A percentile compares a stretch with the other conserved stretches of the same genome.
phyloP scores from a whole-genome alignment of 2,329 filamentous ascomycete species.

The Colletotrichum brevisporum region DNA sequence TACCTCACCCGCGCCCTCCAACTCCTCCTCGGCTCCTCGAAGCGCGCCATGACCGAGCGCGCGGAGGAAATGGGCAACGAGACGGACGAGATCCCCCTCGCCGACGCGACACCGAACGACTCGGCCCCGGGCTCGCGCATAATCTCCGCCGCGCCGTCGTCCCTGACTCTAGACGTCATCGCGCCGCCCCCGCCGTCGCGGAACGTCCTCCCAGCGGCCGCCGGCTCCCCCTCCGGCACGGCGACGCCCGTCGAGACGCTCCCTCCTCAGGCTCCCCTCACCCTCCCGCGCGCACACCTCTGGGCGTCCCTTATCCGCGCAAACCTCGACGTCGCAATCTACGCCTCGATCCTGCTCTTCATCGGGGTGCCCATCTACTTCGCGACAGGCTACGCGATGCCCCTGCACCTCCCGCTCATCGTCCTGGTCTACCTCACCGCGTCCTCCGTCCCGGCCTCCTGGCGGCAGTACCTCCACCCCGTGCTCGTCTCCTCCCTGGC shows the following conservation, averaged over 20 bases:
- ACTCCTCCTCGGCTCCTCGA: slow-evolving; percentile 64
- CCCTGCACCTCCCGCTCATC: slow-evolving; percentile 61
- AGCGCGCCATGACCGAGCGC: slow-evolving; percentile 64
- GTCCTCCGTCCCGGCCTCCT: slow-evolving; percentile 61
- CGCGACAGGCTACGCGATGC: slow-evolving; percentile 65
- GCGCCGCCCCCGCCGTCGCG: slow-evolving; percentile 39
- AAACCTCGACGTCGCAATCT: slow-evolving; percentile 63
- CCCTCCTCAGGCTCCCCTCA: slow-evolving; percentile 56
- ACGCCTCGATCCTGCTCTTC: slow-evolving; percentile 60
- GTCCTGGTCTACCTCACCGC: slow-evolving; percentile 67
- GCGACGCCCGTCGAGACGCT: slow-evolving; percentile 36
- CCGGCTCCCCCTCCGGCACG: not conserved
- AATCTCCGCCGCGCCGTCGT: slow-evolving; percentile 41
- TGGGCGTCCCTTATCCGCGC: slow-evolving; percentile 64
- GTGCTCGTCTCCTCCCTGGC: slow-evolving; percentile 69
- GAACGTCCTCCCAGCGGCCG: slow-evolving; percentile 43
- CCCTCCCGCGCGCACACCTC: slow-evolving; percentile 60
- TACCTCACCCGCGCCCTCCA: slow-evolving; percentile 69
- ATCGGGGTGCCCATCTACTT: slow-evolving; percentile 70
- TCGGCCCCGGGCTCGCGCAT: slow-evolving; percentile 43
- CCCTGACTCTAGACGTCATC: slow-evolving; percentile 41
- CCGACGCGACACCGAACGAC: slow-evolving; percentile 37
- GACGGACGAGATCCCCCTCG: slow-evolving; percentile 64
- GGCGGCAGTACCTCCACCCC: slow-evolving; percentile 69
- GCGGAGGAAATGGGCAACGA: slow-evolving; percentile 64